Conservation (phyloP, 306 rosid genomes). For the Lathyrus sativus region DNA sequence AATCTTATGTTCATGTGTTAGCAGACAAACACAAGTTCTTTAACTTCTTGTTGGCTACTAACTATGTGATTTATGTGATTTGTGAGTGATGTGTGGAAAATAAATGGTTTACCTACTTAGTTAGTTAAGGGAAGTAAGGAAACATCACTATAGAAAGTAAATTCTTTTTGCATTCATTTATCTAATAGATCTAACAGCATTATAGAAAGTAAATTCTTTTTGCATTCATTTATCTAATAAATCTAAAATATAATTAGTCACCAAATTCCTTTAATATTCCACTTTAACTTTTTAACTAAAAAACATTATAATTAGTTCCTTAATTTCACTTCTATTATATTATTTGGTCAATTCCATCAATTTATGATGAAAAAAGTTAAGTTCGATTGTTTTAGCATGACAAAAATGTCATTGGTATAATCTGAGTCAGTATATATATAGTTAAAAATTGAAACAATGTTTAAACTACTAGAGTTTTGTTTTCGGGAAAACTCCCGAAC, state of each 20-base stretch:
- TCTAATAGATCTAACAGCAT: not conserved
- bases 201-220: conserved; percentile 7
- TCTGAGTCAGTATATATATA: no score
- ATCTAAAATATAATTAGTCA: not conserved
- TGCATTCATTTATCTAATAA: conserved; percentile 6
- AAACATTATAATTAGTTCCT: no score
- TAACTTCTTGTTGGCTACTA: conserved; percentile 42
- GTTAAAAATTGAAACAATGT: no score
- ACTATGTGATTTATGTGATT: conserved; percentile 14
- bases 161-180: conserved; percentile 3
- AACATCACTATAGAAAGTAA: conserved; percentile 2
- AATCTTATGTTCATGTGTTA: conserved; percentile 42
- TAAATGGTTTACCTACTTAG: not conserved
- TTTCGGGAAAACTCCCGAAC: no score
- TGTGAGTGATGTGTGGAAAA: not conserved
- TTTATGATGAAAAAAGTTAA: no score
- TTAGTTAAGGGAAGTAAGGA: not conserved
- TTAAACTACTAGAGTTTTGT: no score
- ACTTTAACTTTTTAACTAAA: no score
- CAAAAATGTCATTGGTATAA: no score
- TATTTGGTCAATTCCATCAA: no score
- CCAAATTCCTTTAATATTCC: no score
- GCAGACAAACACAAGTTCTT: conserved; percentile 42
- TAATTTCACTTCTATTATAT: no score
- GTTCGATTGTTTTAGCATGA: no score